Percentiles rank a stretch among this genome's conserved stretches.
Evolutionary conservation across 225 moss, liverwort and hornwort genomes (phyloP).

Genomic region (Rhytidiadelphus loreus): DNA sequence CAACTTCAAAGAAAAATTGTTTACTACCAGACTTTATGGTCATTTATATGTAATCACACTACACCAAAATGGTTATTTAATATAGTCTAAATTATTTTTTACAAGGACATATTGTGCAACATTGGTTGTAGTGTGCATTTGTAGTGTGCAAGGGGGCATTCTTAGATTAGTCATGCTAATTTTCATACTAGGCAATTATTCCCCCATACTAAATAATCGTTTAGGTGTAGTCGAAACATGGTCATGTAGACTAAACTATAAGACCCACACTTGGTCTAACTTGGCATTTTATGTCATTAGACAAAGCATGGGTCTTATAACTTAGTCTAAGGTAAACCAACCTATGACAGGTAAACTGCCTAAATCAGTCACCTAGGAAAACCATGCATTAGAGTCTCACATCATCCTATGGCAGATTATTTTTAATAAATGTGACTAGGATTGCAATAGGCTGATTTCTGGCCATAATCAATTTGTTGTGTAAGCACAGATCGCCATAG

Average conservation of each 20-base stretch:
- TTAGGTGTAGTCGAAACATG: fast-evolving
- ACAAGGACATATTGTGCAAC: not conserved
- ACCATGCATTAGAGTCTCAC: too few species aligned
- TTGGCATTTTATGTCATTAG: not conserved
- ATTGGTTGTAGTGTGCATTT: not conserved
- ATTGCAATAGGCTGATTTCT: too few species aligned
- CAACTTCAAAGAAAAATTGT: not conserved
- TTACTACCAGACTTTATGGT: not conserved
- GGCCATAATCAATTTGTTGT: too few species aligned
- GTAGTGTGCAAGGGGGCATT: not conserved
- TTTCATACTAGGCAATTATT: not conserved
- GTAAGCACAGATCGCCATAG: too few species aligned
- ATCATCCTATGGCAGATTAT: too few species aligned
- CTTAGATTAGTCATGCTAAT: not conserved
- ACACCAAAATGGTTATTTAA: not conserved
- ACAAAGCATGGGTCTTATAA: not conserved
- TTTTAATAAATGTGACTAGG: too few species aligned
- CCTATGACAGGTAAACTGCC: too few species aligned
- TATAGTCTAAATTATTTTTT: not conserved
- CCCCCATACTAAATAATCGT: not conserved
- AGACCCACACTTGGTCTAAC: not conserved
- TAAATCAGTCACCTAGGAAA: too few species aligned
- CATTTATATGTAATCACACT: not conserved
- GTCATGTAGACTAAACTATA: not conserved
- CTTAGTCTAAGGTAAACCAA: too few species aligned